Conservation (phyloP, 2,329 filamentous ascomycete species). For the Pseudopithomyces chartarum region DNA sequence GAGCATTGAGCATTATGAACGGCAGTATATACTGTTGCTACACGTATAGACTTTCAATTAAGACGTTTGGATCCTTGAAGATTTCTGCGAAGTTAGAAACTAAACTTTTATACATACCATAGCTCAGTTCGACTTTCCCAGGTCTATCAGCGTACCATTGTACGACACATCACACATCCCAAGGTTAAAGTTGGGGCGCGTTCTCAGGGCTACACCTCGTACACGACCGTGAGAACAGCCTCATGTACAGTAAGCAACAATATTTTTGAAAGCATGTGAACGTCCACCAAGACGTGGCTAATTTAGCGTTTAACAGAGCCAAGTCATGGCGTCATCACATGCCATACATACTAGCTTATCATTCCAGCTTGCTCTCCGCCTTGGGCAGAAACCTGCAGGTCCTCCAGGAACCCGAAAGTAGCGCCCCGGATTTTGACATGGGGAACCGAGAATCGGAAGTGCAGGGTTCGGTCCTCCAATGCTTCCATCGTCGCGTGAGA, state of each 20-base stretch:
- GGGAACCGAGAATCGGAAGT: slow-evolving; percentile 10
- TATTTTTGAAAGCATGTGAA: neutral
- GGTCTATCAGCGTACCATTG: no score
- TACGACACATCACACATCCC: no score
- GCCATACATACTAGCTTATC: neutral
- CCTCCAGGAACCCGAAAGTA: slow-evolving; percentile 1
- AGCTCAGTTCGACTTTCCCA: no score
- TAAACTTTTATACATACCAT: no score
- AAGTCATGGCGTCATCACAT: slow-evolving; percentile 10
- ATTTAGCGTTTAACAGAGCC: neutral
- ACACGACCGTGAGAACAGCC: neutral
- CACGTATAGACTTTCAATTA: no score
- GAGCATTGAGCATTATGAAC: no score
- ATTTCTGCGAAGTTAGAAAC: no score
- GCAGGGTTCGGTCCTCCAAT: neutral
- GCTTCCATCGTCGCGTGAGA: neutral
- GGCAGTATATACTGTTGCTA: no score
- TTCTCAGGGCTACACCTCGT: neutral
- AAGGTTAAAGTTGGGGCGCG: no score
- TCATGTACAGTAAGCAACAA: neutral
- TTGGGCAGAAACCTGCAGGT: neutral
- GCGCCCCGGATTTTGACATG: slow-evolving; percentile 1
- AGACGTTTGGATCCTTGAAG: no score
- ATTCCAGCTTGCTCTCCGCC: neutral
- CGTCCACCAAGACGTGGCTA: neutral